Conservation (phyloP, 1,139 yeast species). For the Candida glucosophila region DNA sequence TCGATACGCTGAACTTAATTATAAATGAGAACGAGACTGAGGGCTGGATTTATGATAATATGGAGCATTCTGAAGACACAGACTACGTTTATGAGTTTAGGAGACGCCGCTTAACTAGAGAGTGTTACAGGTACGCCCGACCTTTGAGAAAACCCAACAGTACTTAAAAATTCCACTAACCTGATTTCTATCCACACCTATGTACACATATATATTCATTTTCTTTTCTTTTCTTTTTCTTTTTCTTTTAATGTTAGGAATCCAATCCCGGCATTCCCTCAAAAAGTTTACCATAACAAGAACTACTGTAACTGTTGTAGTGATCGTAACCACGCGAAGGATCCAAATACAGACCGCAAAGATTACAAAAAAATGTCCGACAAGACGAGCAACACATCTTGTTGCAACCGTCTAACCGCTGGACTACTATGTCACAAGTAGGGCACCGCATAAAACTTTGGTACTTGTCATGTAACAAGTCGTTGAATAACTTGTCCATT, state of each 20-base stretch:
- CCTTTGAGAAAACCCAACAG: slow-evolving; percentile 24
- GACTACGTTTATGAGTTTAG: slow-evolving; percentile 33
- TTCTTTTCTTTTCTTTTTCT: no score
- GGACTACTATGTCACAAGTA: slow-evolving; percentile 43
- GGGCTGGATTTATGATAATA: slow-evolving; percentile 36
- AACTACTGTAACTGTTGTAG: slow-evolving; percentile 30
- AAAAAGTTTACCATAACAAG: slow-evolving; percentile 47
- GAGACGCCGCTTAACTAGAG: slow-evolving; percentile 46
- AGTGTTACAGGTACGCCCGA: slow-evolving; percentile 40
- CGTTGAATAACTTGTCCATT: slow-evolving; percentile 42
- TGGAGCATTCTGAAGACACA: slow-evolving; percentile 13
- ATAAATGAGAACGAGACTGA: slow-evolving; percentile 32
- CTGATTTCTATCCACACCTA: no score
- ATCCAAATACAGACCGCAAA: slow-evolving; percentile 41
- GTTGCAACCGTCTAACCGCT: slow-evolving; percentile 59
- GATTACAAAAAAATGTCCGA: slow-evolving; percentile 42
- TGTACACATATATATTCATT: no score
- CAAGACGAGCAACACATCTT: slow-evolving; percentile 56
- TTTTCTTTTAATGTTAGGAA: no score
- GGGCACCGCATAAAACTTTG: slow-evolving; percentile 47
- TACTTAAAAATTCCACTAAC: no score
- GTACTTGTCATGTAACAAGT: slow-evolving; percentile 30
- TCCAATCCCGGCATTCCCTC: no score
- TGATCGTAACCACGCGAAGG: slow-evolving; percentile 45
- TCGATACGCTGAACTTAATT: slow-evolving; percentile 13